phyloP scores from a whole-genome alignment of 2,329 filamentous ascomycete genomes.

The Fusarium acutatum region DNA sequence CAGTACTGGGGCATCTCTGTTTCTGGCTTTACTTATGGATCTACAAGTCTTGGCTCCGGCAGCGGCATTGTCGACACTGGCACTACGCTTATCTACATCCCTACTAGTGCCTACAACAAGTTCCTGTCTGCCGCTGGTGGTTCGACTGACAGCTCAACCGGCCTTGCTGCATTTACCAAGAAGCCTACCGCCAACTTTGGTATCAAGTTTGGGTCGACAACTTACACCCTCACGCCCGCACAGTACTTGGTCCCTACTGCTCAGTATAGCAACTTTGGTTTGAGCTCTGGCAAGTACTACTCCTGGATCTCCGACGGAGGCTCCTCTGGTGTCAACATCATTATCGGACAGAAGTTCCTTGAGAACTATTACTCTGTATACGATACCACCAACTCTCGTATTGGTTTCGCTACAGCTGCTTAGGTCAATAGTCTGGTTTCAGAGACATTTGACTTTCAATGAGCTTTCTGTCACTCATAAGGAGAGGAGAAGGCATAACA shows the following conservation, averaged over 20 bases:
- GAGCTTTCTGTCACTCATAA: rapidly evolving
- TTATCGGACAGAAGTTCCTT: slow-evolving; percentile 1
- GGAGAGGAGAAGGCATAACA: rapidly evolving
- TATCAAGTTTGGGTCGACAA: background rate
- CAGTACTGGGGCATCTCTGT: background rate
- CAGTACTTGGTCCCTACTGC: background rate
- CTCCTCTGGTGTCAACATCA: background rate
- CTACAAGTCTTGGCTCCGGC: background rate
- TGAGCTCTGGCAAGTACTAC: background rate
- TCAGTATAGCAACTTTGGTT: background rate
- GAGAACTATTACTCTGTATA: background rate
- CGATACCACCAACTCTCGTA: background rate
- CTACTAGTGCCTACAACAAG: background rate
- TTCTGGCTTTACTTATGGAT: background rate
- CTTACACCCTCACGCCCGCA: background rate
- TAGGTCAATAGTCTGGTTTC: background rate
- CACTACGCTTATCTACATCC: background rate
- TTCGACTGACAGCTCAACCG: background rate
- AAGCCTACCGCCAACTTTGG: background rate
- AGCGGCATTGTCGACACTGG: background rate
- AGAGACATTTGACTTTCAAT: rapidly evolving
- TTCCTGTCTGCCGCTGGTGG: background rate
- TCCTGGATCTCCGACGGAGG: background rate
- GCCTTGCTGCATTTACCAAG: background rate
- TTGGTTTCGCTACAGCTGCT: background rate